Conservation (phyloP, 2,329 filamentous ascomycete genomes). For the Incumbomyces delicatus region DNA sequence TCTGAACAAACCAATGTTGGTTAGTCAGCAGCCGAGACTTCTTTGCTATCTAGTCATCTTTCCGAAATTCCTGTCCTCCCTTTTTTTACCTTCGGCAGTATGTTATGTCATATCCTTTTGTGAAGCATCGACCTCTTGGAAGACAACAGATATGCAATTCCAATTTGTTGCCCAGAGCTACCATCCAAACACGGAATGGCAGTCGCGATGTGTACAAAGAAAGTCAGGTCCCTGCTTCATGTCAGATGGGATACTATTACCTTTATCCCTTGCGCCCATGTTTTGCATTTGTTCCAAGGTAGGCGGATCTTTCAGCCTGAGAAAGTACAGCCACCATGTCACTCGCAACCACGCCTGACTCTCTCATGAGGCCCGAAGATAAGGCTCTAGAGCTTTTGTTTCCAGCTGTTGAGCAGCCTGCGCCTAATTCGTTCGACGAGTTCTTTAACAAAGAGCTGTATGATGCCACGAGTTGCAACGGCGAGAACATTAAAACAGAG, state of each 20-base stretch:
- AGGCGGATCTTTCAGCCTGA: background rate
- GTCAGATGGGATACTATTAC: background rate
- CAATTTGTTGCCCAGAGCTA: slow-evolving; percentile 4
- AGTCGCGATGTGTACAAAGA: slow-evolving; percentile 6
- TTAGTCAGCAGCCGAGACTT: too few species aligned
- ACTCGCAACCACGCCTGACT: slow-evolving; percentile 17
- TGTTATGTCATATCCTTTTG: too few species aligned
- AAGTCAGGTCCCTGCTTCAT: background rate
- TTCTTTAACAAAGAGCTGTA: slow-evolving; percentile 51
- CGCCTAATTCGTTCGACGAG: slow-evolving; percentile 54
- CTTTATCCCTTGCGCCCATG: slow-evolving; percentile 4
- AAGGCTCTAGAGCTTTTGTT: slow-evolving; percentile 45
- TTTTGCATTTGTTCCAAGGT: slow-evolving; percentile 1
- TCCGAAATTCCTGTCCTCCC: background rate
- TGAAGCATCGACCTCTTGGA: background rate
- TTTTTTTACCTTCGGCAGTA: too few species aligned
- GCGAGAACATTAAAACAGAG: slow-evolving; percentile 37
- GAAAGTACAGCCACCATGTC: slow-evolving; percentile 17
- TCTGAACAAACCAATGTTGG: too few species aligned
- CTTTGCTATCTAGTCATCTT: background rate
- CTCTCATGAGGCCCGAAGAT: slow-evolving; percentile 37
- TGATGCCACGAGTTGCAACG: slow-evolving; percentile 31
- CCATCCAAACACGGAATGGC: background rate
- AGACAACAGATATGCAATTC: slow-evolving; percentile 1
- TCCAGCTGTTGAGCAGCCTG: slow-evolving; percentile 41